Conservation (phyloP, 2,329 filamentous ascomycete genomes). For the Phaeosphaeriaceae sp. region DNA sequence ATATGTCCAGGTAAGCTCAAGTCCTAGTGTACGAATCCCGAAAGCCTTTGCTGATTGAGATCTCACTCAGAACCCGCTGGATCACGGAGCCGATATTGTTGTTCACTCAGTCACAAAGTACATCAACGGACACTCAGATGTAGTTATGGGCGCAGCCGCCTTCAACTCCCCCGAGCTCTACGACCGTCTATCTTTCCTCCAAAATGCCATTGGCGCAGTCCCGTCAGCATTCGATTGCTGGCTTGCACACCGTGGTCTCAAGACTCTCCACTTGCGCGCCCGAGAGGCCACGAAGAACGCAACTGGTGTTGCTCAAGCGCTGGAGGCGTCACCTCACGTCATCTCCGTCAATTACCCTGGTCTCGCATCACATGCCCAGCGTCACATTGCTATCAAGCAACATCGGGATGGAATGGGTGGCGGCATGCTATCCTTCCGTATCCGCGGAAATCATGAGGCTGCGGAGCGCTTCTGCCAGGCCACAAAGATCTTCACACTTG, state of each 20-base stretch:
- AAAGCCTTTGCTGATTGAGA: background rate
- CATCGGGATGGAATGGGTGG: conserved; percentile 94
- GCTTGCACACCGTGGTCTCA: conserved; percentile 95
- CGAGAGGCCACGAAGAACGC: conserved; percentile 87
- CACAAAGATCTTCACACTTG: conserved; percentile 90
- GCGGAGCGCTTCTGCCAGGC: conserved; percentile 91
- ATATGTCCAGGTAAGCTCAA: conserved; percentile 73
- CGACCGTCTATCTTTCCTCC: conserved; percentile 83
- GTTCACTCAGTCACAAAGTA: conserved; percentile 98
- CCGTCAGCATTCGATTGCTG: conserved; percentile 96
- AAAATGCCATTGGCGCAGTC: conserved; percentile 96
- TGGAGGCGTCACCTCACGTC: conserved; percentile 82
- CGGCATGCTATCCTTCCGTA: conserved; percentile 96
- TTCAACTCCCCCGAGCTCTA: conserved; percentile 87
- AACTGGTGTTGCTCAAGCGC: conserved; percentile 74
- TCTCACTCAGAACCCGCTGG: conserved; percentile 78
- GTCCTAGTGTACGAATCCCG: background rate
- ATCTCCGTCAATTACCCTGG: conserved; percentile 95
- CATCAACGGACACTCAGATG: conserved; percentile 96
- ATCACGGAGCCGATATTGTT: conserved; percentile 95
- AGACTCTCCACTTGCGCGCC: conserved; percentile 93
- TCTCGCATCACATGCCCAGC: conserved; percentile 84
- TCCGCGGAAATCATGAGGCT: conserved; percentile 83
- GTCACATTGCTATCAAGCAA: conserved; percentile 84
- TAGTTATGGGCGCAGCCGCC: conserved; percentile 95